Conservation (phyloP, 2,329 filamentous ascomycete species). For the Claviceps purpurea region DNA sequence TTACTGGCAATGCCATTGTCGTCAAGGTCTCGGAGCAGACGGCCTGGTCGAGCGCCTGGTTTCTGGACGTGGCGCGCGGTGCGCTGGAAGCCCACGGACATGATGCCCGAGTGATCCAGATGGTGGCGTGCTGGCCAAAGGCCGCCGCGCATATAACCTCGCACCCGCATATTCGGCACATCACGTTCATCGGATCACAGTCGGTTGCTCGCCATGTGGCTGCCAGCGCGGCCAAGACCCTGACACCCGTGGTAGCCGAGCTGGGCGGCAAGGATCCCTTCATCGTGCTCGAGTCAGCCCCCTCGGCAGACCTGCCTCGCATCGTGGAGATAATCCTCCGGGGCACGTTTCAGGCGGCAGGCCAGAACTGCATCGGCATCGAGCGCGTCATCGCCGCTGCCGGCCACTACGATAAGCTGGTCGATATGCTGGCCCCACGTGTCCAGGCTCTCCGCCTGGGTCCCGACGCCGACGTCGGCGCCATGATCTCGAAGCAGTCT, state of each 20-base stretch:
- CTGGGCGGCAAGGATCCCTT: constrained; percentile 92
- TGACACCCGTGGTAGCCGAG: constrained; percentile 85
- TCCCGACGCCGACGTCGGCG: constrained; percentile 69
- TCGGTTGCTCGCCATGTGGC: constrained; percentile 81
- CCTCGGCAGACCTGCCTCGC: constrained; percentile 46
- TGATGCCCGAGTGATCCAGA: constrained; percentile 69
- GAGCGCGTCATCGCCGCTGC: constrained; percentile 80
- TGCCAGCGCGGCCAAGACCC: constrained; percentile 65
- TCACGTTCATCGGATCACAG: constrained; percentile 92
- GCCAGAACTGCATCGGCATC: constrained; percentile 96
- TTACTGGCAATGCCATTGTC: constrained; percentile 80
- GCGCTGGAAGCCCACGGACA: constrained; percentile 76
- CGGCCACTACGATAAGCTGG: constrained; percentile 53
- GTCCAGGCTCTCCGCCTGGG: constrained; percentile 67
- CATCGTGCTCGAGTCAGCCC: constrained; percentile 70
- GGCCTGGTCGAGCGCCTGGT: constrained; percentile 82
- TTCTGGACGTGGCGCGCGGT: constrained; percentile 61
- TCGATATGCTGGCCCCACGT: constrained; percentile 57
- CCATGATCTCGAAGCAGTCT: constrained; percentile 67
- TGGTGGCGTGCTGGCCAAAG: constrained; percentile 75
- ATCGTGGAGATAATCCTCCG: constrained; percentile 77
- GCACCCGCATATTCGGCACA: constrained; percentile 70
- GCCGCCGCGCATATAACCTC: constrained; percentile 71
- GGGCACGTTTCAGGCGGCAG: constrained; percentile 86
- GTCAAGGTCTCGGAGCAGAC: constrained; percentile 94